Percentiles rank a stretch among this genome's conserved stretches.
These are phyloP conservation scores for Alloteropsis semialata DNA, from an alignment of 176 grass and related monocot genomes.

Conservation along the genomic window DNA sequence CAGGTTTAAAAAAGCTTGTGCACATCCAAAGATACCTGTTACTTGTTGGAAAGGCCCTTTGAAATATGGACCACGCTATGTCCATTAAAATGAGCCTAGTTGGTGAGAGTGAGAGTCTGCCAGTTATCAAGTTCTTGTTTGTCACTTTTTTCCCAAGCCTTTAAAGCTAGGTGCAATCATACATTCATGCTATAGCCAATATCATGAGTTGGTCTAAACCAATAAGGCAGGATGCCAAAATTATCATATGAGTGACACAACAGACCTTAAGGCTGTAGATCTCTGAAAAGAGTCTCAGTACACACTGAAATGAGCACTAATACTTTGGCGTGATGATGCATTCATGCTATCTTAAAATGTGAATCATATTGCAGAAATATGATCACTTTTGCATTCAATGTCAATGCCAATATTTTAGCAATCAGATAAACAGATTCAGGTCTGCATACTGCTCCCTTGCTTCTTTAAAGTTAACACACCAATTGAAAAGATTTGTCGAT, in stretches of 20 bases:
- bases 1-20: constrained; percentile 1
- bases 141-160: not conserved
- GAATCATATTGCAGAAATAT: not conserved
- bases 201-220: not conserved
- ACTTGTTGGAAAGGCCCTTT: not conserved
- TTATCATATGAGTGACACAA: not conserved
- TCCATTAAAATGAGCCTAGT: not conserved
- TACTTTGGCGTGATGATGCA: not conserved
- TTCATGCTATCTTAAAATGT: not conserved
- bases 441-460: not conserved
- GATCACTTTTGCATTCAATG: not conserved
- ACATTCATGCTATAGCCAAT: not conserved
- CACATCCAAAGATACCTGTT: not conserved
- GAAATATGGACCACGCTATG: not conserved
- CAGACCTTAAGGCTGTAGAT: not conserved
- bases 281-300: not conserved
- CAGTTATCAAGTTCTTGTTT: not conserved
- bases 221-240: not conserved
- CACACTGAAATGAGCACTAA: not conserved
- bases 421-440: not conserved
- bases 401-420: not conserved
- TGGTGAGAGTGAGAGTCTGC: not conserved
- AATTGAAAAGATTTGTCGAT: not conserved
- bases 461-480: not conserved
- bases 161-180: not conserved